phyloP scores from a whole-genome alignment of 768 basidiomycete genomes.

The Coprinopsis strossmayeri region DNA sequence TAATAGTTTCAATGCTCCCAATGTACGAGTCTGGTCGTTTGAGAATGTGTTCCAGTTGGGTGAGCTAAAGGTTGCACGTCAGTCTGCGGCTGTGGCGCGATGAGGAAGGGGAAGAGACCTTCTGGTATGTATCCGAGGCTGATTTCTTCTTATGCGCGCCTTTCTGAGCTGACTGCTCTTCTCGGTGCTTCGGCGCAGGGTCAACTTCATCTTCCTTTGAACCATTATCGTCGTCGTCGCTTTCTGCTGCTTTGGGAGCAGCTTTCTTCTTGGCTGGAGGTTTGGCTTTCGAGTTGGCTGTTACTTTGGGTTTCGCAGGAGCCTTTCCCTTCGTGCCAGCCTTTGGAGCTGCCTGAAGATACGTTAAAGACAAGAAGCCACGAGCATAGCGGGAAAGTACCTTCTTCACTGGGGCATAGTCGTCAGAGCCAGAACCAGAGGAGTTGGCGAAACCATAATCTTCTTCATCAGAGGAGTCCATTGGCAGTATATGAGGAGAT shows the following conservation, averaged over 20 bases:
- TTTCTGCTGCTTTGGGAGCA: slow-evolving; percentile 6
- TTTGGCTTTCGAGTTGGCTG: slow-evolving; percentile 47
- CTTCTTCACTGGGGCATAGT: slow-evolving; percentile 60
- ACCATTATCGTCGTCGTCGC: slow-evolving; percentile 43
- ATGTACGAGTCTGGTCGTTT: slow-evolving; percentile 94
- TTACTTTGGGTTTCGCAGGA: slow-evolving; percentile 32
- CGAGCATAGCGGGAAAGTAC: slow-evolving; percentile 18
- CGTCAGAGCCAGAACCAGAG: slow-evolving; percentile 63
- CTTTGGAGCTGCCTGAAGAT: slow-evolving; percentile 27
- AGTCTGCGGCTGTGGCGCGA: not conserved
- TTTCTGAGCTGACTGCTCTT: slow-evolving; percentile 1
- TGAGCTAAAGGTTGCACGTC: slow-evolving; percentile 46
- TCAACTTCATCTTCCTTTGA: slow-evolving; percentile 34
- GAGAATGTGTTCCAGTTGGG: slow-evolving; percentile 92
- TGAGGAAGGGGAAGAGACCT: slow-evolving; percentile 29
- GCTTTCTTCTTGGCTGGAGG: slow-evolving; percentile 62
- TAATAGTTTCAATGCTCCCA: slow-evolving; percentile 87
- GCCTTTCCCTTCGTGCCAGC: slow-evolving; percentile 18
- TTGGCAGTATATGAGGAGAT: too few species aligned
- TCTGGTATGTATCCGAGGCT: slow-evolving; percentile 82
- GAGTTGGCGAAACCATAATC: slow-evolving; percentile 54
- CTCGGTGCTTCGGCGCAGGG: slow-evolving; percentile 5
- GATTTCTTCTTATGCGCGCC: slow-evolving; percentile 65
- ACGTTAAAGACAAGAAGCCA: slow-evolving; percentile 16
- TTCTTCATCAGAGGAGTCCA: slow-evolving; percentile 75